Conservation (phyloP, 345 rosid species). For the Gossypium stocksii region DNA sequence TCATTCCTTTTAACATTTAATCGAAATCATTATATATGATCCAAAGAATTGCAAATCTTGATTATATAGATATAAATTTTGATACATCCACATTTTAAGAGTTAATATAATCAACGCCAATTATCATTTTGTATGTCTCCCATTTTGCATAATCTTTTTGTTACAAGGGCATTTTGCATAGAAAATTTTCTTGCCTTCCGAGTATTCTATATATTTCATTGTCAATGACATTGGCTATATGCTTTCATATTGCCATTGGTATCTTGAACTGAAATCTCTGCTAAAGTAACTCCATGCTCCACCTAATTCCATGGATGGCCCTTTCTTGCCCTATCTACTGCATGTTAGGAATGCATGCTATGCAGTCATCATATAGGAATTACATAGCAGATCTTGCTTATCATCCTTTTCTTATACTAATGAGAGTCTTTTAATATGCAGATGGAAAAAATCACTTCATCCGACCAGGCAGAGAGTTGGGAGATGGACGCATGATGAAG, state of each 20-base stretch:
- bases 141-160: not conserved
- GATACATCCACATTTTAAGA: not conserved
- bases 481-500: slow-evolving; percentile 63
- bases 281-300: not conserved
- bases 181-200: not conserved
- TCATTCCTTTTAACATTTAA: not conserved
- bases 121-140: not conserved
- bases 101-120: not conserved
- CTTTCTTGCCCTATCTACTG: not conserved
- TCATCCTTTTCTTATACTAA: not conserved
- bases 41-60: not conserved
- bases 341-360: not conserved
- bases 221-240: not conserved
- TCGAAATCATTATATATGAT: not conserved
- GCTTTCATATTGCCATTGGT: not conserved
- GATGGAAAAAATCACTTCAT: slow-evolving; percentile 77
- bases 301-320: not conserved
- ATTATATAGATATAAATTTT: not conserved
- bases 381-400: not conserved
- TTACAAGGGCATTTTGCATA: not conserved
- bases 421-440: slow-evolving; percentile 23
- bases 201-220: not conserved
- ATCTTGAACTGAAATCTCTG: not conserved
- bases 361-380: not conserved
- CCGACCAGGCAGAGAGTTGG: slow-evolving; percentile 55